A percentile compares a stretch with the other conserved stretches of the same genome.
phyloP scores from a whole-genome alignment of 306 rosid genomes.

The Citrullus colocynthis region DNA sequence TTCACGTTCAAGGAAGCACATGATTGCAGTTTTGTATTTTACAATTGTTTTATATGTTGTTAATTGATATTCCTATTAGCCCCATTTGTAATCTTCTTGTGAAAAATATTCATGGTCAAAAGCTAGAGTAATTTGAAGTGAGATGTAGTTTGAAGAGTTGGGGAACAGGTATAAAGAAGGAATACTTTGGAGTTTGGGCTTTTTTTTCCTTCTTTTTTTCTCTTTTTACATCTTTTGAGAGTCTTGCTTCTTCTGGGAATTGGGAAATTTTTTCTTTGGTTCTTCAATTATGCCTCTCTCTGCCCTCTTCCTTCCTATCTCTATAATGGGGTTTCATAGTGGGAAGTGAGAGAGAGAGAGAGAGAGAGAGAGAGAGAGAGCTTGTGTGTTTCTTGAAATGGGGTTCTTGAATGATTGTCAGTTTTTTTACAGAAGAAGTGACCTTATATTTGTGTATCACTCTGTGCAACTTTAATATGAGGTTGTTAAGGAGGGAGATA shows the following conservation, averaged over 20 bases:
- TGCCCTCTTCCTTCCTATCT: constrained; percentile 14
- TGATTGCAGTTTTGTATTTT: constrained; percentile 27
- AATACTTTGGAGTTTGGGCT: constrained; percentile 60
- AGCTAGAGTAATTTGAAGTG: background rate
- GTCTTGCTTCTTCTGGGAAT: constrained; percentile 53
- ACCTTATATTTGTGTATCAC: constrained; percentile 3
- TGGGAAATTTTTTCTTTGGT: constrained; percentile 9
- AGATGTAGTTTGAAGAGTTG: background rate
- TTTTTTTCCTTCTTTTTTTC: background rate
- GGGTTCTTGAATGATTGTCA: background rate
- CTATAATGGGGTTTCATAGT: constrained; percentile 13
- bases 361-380: too few relatives aligned
- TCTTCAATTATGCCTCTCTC: constrained; percentile 29
- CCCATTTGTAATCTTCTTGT: constrained; percentile 15
- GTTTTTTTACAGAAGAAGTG: constrained; percentile 11
- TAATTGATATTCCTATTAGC: constrained; percentile 15
- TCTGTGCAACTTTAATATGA: constrained; percentile 24
- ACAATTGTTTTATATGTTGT: background rate
- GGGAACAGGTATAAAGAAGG: constrained; percentile 19
- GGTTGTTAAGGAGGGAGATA: constrained; percentile 12
- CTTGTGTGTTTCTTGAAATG: background rate
- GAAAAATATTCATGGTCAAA: constrained; percentile 19
- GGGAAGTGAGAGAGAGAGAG: background rate
- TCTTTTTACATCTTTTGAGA: constrained; percentile 63
- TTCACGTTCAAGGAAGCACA: constrained; percentile 56